phyloP scores from a whole-genome alignment of 148 eudicot species.

The Euryodendron excelsum region DNA sequence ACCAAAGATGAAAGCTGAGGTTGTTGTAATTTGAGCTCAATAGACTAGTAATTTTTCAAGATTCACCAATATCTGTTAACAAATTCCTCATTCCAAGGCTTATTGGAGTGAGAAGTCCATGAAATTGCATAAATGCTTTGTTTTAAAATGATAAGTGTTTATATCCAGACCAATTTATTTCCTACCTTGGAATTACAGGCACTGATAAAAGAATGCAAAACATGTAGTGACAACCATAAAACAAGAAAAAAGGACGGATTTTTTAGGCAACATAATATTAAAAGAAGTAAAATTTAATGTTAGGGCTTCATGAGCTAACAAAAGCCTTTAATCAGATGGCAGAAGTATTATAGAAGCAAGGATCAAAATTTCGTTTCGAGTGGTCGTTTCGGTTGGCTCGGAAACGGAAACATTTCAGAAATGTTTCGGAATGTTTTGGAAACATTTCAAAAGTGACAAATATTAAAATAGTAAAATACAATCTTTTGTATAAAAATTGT shows the following conservation, averaged over 20 bases:
- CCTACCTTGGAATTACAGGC: neutral
- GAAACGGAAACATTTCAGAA: no score
- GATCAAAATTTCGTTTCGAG: no score
- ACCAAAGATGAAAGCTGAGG: neutral
- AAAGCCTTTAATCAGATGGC: constrained; percentile 11
- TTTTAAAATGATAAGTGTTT: neutral
- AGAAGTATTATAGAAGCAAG: no score
- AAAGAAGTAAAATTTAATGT: neutral
- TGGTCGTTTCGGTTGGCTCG: no score
- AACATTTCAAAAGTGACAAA: no score
- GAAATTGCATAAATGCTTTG: neutral
- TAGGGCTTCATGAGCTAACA: neutral
- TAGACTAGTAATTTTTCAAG: neutral
- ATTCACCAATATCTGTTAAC: neutral
- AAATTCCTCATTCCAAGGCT: neutral
- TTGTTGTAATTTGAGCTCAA: neutral
- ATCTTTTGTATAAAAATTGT: no score
- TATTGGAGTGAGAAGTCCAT: neutral
- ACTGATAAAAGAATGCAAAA: neutral
- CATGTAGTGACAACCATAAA: neutral
- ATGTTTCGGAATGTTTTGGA: no score
- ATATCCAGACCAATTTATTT: neutral
- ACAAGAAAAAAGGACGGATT: neutral
- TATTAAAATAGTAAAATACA: no score
- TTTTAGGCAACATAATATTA: neutral